phyloP scores from a whole-genome alignment of 495 filamentous ascomycete species.

The Penicillium turbatum region DNA sequence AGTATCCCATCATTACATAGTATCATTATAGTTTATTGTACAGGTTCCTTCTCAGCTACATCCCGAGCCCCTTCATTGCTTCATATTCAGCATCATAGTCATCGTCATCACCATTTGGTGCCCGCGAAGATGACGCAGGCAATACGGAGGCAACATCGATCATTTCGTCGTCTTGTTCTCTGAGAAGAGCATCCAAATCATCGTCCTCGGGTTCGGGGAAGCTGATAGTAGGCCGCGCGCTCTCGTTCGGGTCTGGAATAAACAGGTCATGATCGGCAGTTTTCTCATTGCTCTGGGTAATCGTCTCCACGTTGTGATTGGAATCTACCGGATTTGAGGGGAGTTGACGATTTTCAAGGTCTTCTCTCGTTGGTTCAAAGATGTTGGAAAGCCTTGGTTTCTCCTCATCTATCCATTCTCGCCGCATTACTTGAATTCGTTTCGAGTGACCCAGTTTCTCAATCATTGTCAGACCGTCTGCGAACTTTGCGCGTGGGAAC shows the following conservation, averaged over 20 bases:
- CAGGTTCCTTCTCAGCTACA: conserved; percentile 8
- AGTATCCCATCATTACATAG: background rate
- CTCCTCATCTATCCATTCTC: conserved; percentile 83
- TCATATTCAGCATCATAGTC: conserved; percentile 32
- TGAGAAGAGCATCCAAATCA: conserved; percentile 37
- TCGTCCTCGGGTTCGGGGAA: conserved; percentile 31
- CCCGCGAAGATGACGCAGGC: background rate
- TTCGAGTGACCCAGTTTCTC: conserved; percentile 89
- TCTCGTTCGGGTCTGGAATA: conserved; percentile 21
- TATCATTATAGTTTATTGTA: conserved; percentile 6
- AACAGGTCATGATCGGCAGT: conserved; percentile 23
- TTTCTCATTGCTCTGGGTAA: background rate
- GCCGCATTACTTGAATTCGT: conserved; percentile 64
- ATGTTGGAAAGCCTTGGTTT: conserved; percentile 23
- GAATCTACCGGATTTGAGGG: conserved; percentile 4
- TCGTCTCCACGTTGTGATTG: background rate
- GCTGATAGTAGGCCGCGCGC: conserved; percentile 5
- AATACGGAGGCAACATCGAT: background rate
- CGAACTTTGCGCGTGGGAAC: conserved; percentile 90
- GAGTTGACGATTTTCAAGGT: background rate
- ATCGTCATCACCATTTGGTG: conserved; percentile 2
- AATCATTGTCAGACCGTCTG: conserved; percentile 84
- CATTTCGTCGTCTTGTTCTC: conserved; percentile 28
- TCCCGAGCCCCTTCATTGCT: conserved; percentile 31
- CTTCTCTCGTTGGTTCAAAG: background rate